phyloP scores from a whole-genome alignment of 345 rosid species.

The Eucalyptus fibrosa region DNA sequence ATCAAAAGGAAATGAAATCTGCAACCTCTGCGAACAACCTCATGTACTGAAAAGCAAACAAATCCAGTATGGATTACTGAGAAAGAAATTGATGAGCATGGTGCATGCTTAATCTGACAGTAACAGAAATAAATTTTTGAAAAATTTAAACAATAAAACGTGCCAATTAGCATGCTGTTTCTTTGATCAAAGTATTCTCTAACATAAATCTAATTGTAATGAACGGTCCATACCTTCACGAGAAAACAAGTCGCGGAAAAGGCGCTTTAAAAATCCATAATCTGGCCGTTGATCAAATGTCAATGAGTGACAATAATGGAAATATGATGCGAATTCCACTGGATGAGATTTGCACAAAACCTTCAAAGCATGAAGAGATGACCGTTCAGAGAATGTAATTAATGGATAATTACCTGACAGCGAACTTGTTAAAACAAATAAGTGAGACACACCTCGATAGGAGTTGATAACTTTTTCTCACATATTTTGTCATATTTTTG shows the following conservation, averaged over 20 bases:
- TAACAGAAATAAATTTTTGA: background rate
- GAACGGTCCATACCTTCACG: slow-evolving; percentile 51
- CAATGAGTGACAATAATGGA: slow-evolving; percentile 81
- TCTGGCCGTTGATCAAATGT: slow-evolving; percentile 91
- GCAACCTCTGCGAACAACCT: background rate
- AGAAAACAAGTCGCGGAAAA: slow-evolving; percentile 68
- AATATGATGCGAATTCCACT: slow-evolving; percentile 82
- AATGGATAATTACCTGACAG: background rate
- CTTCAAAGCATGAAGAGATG: slow-evolving; percentile 7
- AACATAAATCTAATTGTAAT: background rate
- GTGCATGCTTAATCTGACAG: background rate
- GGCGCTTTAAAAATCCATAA: slow-evolving; percentile 84
- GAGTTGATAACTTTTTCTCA: slow-evolving; percentile 81
- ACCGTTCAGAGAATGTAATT: background rate
- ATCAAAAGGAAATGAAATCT: background rate
- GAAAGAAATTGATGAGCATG: background rate
- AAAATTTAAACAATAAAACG: background rate
- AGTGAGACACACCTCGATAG: slow-evolving; percentile 51
- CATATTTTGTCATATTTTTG: slow-evolving; percentile 86
- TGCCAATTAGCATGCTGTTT: background rate
- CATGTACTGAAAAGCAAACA: background rate
- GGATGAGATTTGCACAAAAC: slow-evolving; percentile 76
- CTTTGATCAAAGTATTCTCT: background rate
- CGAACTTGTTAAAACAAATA: background rate
- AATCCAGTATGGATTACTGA: background rate